Evolutionary conservation across 164 flowering plant genomes (phyloP).

Genomic region (Santalum album): DNA sequence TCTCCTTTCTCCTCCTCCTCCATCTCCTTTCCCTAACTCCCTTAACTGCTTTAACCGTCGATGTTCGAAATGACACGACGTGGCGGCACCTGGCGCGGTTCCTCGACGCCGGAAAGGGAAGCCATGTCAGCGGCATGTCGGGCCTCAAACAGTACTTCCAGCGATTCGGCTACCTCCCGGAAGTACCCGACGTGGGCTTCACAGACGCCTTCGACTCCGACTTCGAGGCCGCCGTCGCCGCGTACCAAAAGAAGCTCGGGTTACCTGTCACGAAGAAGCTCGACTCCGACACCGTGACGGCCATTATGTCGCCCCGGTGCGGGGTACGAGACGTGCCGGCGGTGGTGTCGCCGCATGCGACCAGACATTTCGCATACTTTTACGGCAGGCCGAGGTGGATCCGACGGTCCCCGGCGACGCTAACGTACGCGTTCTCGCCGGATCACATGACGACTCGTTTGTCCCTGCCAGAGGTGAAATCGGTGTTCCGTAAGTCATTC

Average conservation of each 20-base stretch:
- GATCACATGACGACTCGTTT: constrained; percentile 19
- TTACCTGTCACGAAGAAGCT: constrained; percentile 47
- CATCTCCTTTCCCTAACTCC: constrained; percentile 15
- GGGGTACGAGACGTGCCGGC: constrained; percentile 41
- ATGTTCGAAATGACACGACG: constrained; percentile 11
- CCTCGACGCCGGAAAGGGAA: constrained; percentile 33
- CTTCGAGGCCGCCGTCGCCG: constrained; percentile 44
- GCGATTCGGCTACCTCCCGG: constrained; percentile 54
- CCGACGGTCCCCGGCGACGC: constrained; percentile 14
- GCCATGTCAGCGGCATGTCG: constrained; percentile 36
- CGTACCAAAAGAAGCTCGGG: constrained; percentile 48
- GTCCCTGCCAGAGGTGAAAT: constrained; percentile 13
- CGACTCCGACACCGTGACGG: constrained; percentile 35
- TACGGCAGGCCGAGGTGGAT: constrained; percentile 45
- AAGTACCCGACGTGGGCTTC: constrained; percentile 18
- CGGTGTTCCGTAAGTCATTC: constrained; percentile 42
- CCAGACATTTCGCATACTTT: constrained; percentile 42
- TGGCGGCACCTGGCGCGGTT: constrained; percentile 38
- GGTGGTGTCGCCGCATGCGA: neutral
- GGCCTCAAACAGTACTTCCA: constrained; percentile 53
- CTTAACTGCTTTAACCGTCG: constrained; percentile 14
- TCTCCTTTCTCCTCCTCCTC: constrained; percentile 9
- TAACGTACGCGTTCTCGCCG: constrained; percentile 51
- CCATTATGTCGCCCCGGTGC: constrained; percentile 53
- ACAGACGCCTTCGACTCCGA: constrained; percentile 44